phyloP scores from a whole-genome alignment of 2,329 filamentous ascomycete genomes.

The Curvularia spicifera region DNA sequence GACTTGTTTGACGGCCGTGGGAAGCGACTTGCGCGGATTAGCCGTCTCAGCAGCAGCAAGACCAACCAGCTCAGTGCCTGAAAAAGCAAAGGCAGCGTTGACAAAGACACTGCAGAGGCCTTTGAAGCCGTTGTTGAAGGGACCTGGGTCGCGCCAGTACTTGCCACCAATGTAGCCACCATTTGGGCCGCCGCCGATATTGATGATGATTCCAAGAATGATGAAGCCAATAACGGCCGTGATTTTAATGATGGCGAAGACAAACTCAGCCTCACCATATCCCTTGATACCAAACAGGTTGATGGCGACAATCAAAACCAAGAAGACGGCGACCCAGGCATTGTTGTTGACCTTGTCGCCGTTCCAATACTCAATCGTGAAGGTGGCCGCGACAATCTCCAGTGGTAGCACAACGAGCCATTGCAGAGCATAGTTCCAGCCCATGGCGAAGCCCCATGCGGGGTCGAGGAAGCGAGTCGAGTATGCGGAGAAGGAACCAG shows the following conservation, averaged over 20 bases:
- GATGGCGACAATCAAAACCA: slow-evolving; percentile 75
- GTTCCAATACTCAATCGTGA: slow-evolving; percentile 85
- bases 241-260: slow-evolving; percentile 86
- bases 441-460: slow-evolving; percentile 94
- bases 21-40: slow-evolving; percentile 82
- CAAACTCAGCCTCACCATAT: slow-evolving; percentile 88
- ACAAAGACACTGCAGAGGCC: slow-evolving; percentile 81
- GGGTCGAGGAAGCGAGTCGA: slow-evolving; percentile 92
- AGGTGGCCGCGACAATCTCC: slow-evolving; percentile 84
- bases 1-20: slow-evolving; percentile 90
- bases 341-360: slow-evolving; percentile 52
- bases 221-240: slow-evolving; percentile 87
- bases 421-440: slow-evolving; percentile 90
- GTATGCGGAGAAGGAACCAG: slow-evolving; percentile 90
- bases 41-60: slow-evolving; percentile 79
- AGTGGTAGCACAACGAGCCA: slow-evolving; percentile 85
- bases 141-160: slow-evolving; percentile 81
- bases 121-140: slow-evolving; percentile 83
- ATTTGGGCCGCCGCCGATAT: slow-evolving; percentile 70
- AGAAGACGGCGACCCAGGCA: slow-evolving; percentile 84
- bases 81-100: slow-evolving; percentile 76
- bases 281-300: slow-evolving; percentile 73
- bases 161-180: slow-evolving; percentile 79
- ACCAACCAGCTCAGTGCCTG: slow-evolving; percentile 78
- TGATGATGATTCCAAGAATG: slow-evolving; percentile 83